These are phyloP conservation scores for Hirsutella thompsonii DNA, from an alignment of 2,329 filamentous ascomycete genomes.

Conservation along the genomic window DNA sequence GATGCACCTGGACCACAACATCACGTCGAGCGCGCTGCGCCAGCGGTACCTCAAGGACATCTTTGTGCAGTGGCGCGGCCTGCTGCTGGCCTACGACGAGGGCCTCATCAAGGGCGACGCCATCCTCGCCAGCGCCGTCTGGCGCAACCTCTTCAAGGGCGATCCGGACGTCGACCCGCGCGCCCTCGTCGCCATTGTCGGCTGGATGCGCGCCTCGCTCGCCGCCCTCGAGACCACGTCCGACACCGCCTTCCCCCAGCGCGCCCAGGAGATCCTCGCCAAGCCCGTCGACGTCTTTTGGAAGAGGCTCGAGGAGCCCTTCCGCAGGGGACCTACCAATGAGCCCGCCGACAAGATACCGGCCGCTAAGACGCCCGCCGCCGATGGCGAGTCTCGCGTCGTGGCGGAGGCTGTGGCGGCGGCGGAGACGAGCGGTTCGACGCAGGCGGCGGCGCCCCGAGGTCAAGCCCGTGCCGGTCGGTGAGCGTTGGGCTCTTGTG, in stretches of 20 bases:
- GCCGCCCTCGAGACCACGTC: constrained; percentile 34
- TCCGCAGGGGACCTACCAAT: constrained; percentile 12
- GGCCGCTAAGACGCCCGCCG: no score
- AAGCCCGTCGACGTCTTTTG: constrained; percentile 29
- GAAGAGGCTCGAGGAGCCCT: constrained; percentile 26
- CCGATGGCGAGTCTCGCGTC: no score
- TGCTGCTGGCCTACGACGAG: constrained; percentile 75
- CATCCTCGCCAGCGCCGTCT: constrained; percentile 68
- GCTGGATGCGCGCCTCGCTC: constrained; percentile 39
- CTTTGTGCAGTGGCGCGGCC: constrained; percentile 84
- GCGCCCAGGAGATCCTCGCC: constrained; percentile 19
- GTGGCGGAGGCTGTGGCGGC: no score
- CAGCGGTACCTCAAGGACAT: constrained; percentile 72
- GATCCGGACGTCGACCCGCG: constrained; percentile 37
- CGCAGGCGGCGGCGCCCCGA: no score
- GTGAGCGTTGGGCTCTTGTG: no score
- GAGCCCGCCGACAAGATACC: background rate
- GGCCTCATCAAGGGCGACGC: constrained; percentile 66
- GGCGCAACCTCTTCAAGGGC: constrained; percentile 86
- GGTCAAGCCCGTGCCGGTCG: no score
- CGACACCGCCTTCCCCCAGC: constrained; percentile 25
- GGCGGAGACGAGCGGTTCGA: no score
- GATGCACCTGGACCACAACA: constrained; percentile 70
- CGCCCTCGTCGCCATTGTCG: constrained; percentile 38
- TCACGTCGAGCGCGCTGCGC: constrained; percentile 43